Percentiles rank a stretch among this genome's conserved stretches.
These are phyloP conservation scores for Blepharisma undulans DNA, from an alignment of 169 alveolate species.

Conservation along the genomic window DNA sequence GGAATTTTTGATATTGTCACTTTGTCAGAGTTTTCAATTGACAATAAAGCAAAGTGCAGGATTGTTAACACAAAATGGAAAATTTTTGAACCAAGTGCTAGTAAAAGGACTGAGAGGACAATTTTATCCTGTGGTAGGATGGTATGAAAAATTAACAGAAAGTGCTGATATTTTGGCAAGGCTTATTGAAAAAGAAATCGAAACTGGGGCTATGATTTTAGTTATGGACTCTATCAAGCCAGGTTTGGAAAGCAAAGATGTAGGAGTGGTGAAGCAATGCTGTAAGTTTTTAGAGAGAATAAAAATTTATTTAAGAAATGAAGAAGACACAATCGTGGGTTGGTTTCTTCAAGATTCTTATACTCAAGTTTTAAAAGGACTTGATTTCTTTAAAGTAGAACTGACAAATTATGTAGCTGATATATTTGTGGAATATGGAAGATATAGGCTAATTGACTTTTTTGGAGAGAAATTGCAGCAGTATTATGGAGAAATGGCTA, in stretches of 20 bases:
- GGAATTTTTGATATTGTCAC: constrained; percentile 81
- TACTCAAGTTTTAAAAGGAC: not conserved
- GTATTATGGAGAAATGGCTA: not conserved
- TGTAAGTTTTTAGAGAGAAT: constrained; percentile 47
- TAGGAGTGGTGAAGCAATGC: constrained; percentile 73
- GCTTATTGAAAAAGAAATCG: constrained; percentile 72
- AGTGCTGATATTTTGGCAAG: constrained; percentile 57
- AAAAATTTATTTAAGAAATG: no score
- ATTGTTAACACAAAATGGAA: constrained; percentile 78
- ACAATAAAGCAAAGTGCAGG: constrained; percentile 82
- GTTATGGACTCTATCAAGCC: constrained; percentile 67
- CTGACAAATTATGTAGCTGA: not conserved
- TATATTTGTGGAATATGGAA: not conserved
- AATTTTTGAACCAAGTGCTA: constrained; percentile 81
- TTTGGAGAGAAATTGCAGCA: not conserved
- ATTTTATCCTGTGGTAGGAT: constrained; percentile 71
- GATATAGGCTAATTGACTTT: not conserved
- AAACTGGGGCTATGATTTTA: constrained; percentile 50
- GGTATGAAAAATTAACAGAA: constrained; percentile 64
- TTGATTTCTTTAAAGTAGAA: not conserved
- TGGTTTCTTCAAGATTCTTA: constrained; percentile 7
- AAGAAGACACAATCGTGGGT: not conserved
- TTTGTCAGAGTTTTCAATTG: constrained; percentile 72
- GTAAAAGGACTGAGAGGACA: constrained; percentile 87
- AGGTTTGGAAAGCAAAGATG: constrained; percentile 75